Evolutionary conservation across 495 filamentous ascomycete genomes (phyloP), one percentile per base, ranked within the genome.

Genomic region (Aspergillus sparsus): DNA sequence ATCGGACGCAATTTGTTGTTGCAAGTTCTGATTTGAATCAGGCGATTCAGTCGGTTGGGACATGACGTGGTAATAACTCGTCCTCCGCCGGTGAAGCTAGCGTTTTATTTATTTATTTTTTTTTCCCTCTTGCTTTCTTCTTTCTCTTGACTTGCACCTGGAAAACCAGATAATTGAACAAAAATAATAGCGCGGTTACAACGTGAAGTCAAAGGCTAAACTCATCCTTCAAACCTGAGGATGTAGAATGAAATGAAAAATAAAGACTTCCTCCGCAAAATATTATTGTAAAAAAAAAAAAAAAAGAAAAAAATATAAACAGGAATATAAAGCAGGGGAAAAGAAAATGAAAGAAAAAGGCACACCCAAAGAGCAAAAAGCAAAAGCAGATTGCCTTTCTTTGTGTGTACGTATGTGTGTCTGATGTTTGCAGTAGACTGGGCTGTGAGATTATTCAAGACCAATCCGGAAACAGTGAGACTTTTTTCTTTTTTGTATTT

Each of bases 11-110:
- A 42, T 18, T 5, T 53, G 41, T 52, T 55, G 57, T 47, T 53
- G 41, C n/a, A 49, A 49, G 34, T 44, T 52, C 50, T 52, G 49
- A 41, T 50, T 49, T n/a, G 56, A 49, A 44, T 68, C 66, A 41
- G 58, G 36, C 15, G 55, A 53, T 32, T 65, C 61, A 58, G 68
- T 64, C 54, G 66, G 62, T 58, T 65, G 67, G 36, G 71, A 67
- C 73, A 76, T 76, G 62, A 56, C 67, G 55, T 49, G 35, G 50
- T 32, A 13, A 18, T 37, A 5, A 32, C 21, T 27, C 21, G 21
- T 34, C 27, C 32, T 49, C 50, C 10, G 31, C 1, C 31, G 18
- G 16, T 31, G 10, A 33, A 41, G 0, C 21, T 27, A 27, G 21
- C 21, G n/a, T 15, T 11, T 6, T 11, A 45, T 31, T 18, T 16